Conservation (phyloP, 2,329 filamentous ascomycete species). For the Metarhizium anisopliae region DNA sequence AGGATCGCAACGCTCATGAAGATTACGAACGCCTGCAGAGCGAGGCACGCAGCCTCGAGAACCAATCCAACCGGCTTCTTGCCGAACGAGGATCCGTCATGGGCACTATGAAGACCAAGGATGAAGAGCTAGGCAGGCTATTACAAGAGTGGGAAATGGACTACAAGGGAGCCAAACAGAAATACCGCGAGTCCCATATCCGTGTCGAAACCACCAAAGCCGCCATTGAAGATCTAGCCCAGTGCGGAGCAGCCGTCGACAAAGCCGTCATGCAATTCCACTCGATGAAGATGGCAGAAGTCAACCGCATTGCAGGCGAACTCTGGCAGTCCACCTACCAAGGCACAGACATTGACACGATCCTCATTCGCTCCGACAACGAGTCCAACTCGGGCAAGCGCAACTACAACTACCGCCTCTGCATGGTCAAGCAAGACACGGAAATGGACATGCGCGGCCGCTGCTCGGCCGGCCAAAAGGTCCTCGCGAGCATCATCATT, state of each 20-base stretch:
- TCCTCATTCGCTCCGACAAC: conserved; percentile 86
- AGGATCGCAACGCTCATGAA: conserved; percentile 70
- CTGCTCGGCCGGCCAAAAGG: conserved; percentile 93
- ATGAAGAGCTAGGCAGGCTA: conserved; percentile 67
- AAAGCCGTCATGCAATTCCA: conserved; percentile 98
- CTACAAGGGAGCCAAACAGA: conserved; percentile 71
- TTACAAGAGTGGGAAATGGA: conserved; percentile 74
- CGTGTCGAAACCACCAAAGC: conserved; percentile 87
- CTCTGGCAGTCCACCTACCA: conserved; percentile 97
- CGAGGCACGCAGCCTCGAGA: conserved; percentile 61
- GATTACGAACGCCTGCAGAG: conserved; percentile 67
- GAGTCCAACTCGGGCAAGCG: conserved; percentile 66
- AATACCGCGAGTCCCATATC: conserved; percentile 83
- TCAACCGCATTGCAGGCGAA: conserved; percentile 89
- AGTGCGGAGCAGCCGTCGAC: conserved; percentile 77
- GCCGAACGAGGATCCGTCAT: conserved; percentile 67
- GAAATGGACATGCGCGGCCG: conserved; percentile 99
- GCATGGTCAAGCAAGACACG: conserved; percentile 93
- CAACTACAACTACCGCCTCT: conserved; percentile 93
- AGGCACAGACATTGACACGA: conserved; percentile 93
- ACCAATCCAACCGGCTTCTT: conserved; percentile 57
- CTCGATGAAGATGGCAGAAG: conserved; percentile 93
- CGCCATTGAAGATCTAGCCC: conserved; percentile 79
- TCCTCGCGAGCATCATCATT: conserved; percentile 94
- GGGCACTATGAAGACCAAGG: conserved; percentile 75